Conservation (phyloP, 2,329 filamentous ascomycete genomes). For the Cladobotryum protrusum region DNA sequence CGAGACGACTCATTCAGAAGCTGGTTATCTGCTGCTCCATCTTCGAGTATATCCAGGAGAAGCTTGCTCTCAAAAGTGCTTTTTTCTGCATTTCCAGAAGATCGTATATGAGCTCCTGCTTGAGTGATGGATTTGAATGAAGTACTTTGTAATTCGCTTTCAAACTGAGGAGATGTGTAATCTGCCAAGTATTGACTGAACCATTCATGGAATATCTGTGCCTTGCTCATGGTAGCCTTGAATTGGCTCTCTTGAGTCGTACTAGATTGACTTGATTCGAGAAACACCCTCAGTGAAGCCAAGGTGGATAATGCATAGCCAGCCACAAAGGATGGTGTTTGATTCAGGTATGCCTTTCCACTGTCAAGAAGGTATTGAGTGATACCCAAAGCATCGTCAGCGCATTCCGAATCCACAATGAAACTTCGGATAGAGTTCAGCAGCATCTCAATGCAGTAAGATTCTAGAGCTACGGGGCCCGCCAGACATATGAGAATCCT, state of each 20-base stretch:
- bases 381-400: conserved; percentile 83
- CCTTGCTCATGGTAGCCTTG: conserved; percentile 67
- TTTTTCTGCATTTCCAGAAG: conserved; percentile 61
- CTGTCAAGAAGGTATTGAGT: conserved; percentile 73
- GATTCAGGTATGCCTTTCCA: conserved; percentile 58
- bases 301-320: conserved; percentile 76
- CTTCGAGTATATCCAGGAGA: conserved; percentile 71
- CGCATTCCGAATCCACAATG: conserved; percentile 76
- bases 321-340: conserved; percentile 68
- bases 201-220: conserved; percentile 72
- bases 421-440: conserved; percentile 74
- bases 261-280: conserved; percentile 67
- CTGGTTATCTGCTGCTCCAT: conserved; percentile 55
- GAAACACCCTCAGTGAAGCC: conserved; percentile 69
- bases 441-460: conserved; percentile 86
- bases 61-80: conserved; percentile 73
- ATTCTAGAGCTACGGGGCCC: conserved; percentile 62
- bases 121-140: conserved; percentile 63
- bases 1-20: conserved; percentile 66
- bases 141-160: conserved; percentile 40
- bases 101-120: conserved; percentile 61
- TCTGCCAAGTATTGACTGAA: conserved; percentile 61
- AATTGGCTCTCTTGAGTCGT: conserved; percentile 84
- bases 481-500: conserved; percentile 74
- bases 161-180: conserved; percentile 52